Base-by-base conservation (phyloP, 2,329 filamentous ascomycete species). In the Penicillium vulpinum region DNA sequence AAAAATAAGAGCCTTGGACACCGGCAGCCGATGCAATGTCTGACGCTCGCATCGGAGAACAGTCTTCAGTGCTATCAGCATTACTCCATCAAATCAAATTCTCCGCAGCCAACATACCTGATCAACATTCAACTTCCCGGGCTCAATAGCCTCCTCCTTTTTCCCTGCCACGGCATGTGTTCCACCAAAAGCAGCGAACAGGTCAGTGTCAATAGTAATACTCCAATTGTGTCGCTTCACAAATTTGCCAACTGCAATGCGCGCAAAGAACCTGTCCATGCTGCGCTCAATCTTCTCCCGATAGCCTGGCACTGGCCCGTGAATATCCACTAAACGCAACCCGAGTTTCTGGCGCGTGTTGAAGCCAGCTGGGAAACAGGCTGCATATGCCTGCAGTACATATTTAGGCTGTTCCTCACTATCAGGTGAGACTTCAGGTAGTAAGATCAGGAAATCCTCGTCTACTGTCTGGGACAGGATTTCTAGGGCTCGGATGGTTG, bases 251-350 rank as follows among this genome's bases (percentile, higher is more conserved):
- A 78, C 74, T 11, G 82, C 79, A 0, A 88, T 47, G 13, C 70
- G 69, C 1, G 80, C 77, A 66, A 88, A 87, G 71, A 84, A 87
- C 1, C 82, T 74, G 65, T 88, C 85, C 85, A 88, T 88, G 49
- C 77, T 81, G 48, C 74, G 79, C 63, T 83, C 81, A 0, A 88
- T 63, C 64, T 85, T 87, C 44, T 76, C 69, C 31, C 67, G 72
- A 65, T 88, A 88, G 7, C 80, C 78, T 0, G 85, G 85, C 0
- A 88, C 84, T 0, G 85, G 85, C 0, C 46, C 68, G 65, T 88
- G 85, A 61, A 88, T 87, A 28, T 78, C 76, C 0, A 79, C 73
- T 0, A 88, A 74, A 0, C 76, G 74, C 13, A 79, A 71, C 1
- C 78, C 79, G 9, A 87, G 76, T 59, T 87, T 87, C 45, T 77